Evolutionary conservation across 2,329 filamentous ascomycete genomes (phyloP).

Genomic region (Fusarium udum): DNA sequence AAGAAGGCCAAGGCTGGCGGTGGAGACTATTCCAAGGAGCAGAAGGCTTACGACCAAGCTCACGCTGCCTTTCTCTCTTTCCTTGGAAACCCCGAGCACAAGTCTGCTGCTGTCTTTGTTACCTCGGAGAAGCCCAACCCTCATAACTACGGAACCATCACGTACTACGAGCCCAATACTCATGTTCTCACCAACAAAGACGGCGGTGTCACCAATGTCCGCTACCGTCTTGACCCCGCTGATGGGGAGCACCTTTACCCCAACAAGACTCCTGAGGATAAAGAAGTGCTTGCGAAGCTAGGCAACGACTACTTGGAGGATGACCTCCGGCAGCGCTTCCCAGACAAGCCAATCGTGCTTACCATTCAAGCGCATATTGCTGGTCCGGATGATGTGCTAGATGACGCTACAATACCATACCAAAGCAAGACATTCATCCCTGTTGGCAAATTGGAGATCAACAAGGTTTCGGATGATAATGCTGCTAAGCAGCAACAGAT

Average conservation of each 20-base stretch:
- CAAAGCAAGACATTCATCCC: not conserved
- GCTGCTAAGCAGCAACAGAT: constrained; percentile 7
- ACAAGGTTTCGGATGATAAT: constrained; percentile 16
- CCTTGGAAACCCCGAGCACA: not conserved
- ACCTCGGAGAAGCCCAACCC: constrained; percentile 17
- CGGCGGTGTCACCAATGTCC: constrained; percentile 6
- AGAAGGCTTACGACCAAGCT: not conserved
- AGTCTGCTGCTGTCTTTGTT: constrained; percentile 4
- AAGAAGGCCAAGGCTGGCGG: not conserved
- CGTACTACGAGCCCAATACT: constrained; percentile 26
- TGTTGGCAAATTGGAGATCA: constrained; percentile 13
- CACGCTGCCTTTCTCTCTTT: not conserved
- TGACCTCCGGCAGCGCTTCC: constrained; percentile 8
- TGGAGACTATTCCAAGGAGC: constrained; percentile 5
- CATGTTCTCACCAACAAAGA: constrained; percentile 19
- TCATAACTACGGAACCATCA: constrained; percentile 24
- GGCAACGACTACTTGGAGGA: constrained; percentile 17
- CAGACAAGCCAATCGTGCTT: constrained; percentile 17
- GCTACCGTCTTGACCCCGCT: constrained; percentile 8
- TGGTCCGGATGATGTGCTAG: not conserved
- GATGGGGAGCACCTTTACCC: constrained; percentile 19
- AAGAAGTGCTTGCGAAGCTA: not conserved
- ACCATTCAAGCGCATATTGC: constrained; percentile 24
- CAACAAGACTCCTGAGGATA: not conserved
- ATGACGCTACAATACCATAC: constrained; percentile 12